Percentiles rank a stretch among this genome's conserved stretches.
These are phyloP conservation scores for Brettanomyces naardenensis DNA, from an alignment of 805 yeast genomes.

Conservation along the genomic window DNA sequence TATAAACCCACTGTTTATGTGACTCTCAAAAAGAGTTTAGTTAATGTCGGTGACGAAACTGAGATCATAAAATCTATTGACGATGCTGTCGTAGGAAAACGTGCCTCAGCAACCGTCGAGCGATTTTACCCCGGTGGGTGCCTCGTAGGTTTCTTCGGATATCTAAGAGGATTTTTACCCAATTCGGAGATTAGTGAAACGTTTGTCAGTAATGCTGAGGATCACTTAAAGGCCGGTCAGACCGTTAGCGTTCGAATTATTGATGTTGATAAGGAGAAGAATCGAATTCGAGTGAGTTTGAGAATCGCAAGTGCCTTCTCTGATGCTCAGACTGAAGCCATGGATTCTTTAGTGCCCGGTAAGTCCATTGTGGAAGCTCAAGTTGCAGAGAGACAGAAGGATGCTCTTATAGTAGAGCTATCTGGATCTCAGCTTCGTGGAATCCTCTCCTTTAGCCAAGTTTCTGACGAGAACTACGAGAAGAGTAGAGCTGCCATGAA, in stretches of 20 bases:
- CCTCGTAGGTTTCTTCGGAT: slow-evolving; percentile 75
- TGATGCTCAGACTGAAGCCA: slow-evolving; percentile 35
- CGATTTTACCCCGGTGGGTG: slow-evolving; percentile 72
- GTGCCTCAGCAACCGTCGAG: slow-evolving; percentile 70
- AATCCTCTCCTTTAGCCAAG: slow-evolving; percentile 64
- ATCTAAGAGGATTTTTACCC: slow-evolving; percentile 73
- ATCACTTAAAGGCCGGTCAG: slow-evolving; percentile 77
- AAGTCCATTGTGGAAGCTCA: slow-evolving; percentile 49
- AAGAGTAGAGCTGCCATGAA: slow-evolving; percentile 63
- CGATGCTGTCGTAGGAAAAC: slow-evolving; percentile 33
- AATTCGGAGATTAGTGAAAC: slow-evolving; percentile 86
- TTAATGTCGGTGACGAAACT: slow-evolving; percentile 53
- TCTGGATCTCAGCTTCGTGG: slow-evolving; percentile 50
- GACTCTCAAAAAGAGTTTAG: slow-evolving; percentile 80
- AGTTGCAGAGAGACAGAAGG: slow-evolving; percentile 70
- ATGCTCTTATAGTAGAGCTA: slow-evolving; percentile 60
- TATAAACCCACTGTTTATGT: slow-evolving; percentile 41
- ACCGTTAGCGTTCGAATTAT: slow-evolving; percentile 66
- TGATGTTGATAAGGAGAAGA: slow-evolving; percentile 42
- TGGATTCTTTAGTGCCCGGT: slow-evolving; percentile 49
- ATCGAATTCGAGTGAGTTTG: slow-evolving; percentile 65
- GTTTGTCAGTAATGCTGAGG: slow-evolving; percentile 67
- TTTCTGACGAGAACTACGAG: slow-evolving; percentile 69
- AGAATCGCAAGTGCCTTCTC: slow-evolving; percentile 51
- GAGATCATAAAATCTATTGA: slow-evolving; percentile 35